Percentiles rank a stretch among this genome's conserved stretches.
phyloP scores from a whole-genome alignment of 768 basidiomycete genomes.

The Amanita muscaria region DNA sequence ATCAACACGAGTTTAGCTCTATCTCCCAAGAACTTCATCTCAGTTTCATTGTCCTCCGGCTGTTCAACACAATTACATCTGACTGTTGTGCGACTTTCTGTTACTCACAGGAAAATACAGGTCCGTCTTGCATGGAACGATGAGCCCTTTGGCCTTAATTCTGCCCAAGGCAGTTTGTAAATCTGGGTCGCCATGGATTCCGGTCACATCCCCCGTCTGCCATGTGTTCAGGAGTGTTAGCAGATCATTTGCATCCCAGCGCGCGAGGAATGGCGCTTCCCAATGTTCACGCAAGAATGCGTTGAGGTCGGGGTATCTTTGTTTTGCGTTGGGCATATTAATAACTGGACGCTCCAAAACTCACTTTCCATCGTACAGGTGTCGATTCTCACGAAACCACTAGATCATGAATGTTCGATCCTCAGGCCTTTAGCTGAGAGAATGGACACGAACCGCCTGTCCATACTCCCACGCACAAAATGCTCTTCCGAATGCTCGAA shows the following conservation, averaged over 20 bases:
- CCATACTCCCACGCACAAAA: constrained; percentile 55
- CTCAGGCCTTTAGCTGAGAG: neutral
- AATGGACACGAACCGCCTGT: constrained; percentile 31
- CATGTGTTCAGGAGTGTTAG: constrained; percentile 41
- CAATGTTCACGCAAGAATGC: constrained; percentile 43
- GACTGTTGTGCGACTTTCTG: neutral
- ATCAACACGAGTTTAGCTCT: constrained; percentile 41
- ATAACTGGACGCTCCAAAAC: too few relatives aligned
- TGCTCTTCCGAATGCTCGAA: constrained; percentile 47
- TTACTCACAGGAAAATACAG: constrained; percentile 44
- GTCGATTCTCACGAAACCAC: constrained; percentile 46
- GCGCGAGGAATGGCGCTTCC: constrained; percentile 33
- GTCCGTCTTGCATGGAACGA: constrained; percentile 54
- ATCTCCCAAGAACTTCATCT: constrained; percentile 33
- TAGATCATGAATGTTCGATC: constrained; percentile 17
- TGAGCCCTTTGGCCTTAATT: constrained; percentile 43
- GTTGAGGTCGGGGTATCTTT: constrained; percentile 36
- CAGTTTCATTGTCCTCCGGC: constrained; percentile 48
- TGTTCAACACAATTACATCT: constrained; percentile 15
- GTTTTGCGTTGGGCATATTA: too few relatives aligned
- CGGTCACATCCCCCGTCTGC: constrained; percentile 41
- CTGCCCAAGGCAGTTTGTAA: constrained; percentile 29
- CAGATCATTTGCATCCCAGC: constrained; percentile 51
- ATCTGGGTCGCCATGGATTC: constrained; percentile 33
- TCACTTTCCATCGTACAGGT: constrained; percentile 34